Evolutionary conservation across 106 monocot genomes (phyloP), one percentile per base, ranked within the genome.

Genomic region (Triglochin maritima): DNA sequence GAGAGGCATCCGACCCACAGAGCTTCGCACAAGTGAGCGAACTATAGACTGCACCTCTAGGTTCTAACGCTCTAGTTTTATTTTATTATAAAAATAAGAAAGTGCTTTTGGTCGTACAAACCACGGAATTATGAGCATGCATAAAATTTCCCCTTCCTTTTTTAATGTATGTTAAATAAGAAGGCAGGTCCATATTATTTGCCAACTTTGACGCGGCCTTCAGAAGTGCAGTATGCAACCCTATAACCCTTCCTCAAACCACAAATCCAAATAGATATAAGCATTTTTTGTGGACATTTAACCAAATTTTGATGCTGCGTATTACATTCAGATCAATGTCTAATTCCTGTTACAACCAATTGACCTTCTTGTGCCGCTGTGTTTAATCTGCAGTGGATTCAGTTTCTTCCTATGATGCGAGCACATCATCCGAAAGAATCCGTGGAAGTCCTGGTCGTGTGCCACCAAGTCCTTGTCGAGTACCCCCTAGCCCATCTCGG

Each of bases 401-500:
- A 55, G 57, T 52, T 46, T 76, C 84, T 56, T 80, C 86, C 7
- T 46, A 72, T 43, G 79, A 79, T 13, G 56, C 71, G 43, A 83
- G 74, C 61, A 62, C 77, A 9, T 50, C 69, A 6, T 64, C 72
- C 2, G 73, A 80, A 43, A 85, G 70, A 73, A 13, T 66, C 4
- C 71, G 63, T 29, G 65, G 46, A 50, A 81, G 73, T 50, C 86
- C 86, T 41, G 9, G 7, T 17, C 78, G 85, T 67, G 72, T 72
- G 52, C 85, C 87, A 46, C 53, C 52, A 10, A 76, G 63, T 56
- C 60, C 75, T 12, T 12, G 14, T 56, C 62, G 69, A 8, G 47
- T 59, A 15, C 64, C 70, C 17, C 79, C 81, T 17, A 92, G 92
- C 73, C 92, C 88, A 67, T 82, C 93, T 66, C 73, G 88, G 48